Evolutionary conservation across 805 yeast genomes (phyloP), one percentile per base, ranked within the genome.

Genomic region (Cyberlindnera americana): DNA sequence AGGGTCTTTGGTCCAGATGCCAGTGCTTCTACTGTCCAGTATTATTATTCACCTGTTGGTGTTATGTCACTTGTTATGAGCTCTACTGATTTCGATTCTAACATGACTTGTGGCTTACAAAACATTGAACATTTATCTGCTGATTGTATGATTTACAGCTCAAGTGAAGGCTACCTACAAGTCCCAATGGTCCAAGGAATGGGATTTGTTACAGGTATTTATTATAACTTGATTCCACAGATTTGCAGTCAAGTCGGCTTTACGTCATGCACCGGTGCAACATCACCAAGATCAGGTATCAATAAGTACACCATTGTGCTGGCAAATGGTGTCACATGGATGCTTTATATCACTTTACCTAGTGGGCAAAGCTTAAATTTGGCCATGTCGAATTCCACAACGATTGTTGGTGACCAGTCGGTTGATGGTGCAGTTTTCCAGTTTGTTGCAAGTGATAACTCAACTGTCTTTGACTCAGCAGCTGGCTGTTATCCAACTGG

Each of bases 111-210:
- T 29, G 56, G 57, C 1, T 41, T 64, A 31, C 41, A 47, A 30
- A 55, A 60, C 45, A 46, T 60, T 29, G 62, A 53, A 29, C 66
- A 64, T 39, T 40, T 65, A 51, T 64, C 70, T 13, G 52, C 62
- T 2, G 61, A 63, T 32, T 44, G 56, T n/a, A 36, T 30, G 14
- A 44, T 59, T 14, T 46, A 59, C 36, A 57, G 54, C 31, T 43
- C 48, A 21, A 49, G 34, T 14, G 40, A 53, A 13, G 77, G 76
- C 33, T 67, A 63, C 24, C 56, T 80, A 37, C 65, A 65, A 24
- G 57, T 75, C 27, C 90, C 91, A 4, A 54, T 84, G 39, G 84
- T 82, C 6, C 90, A 83, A 60, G 97, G 97, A 39, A 72, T 72
- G 72, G 96, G 96, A 6, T 78, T 85, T 46, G 76, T 85, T 13